Evolutionary conservation across 2,329 filamentous ascomycete genomes (phyloP).

Genomic region (Pseudogymnoascus sp.): DNA sequence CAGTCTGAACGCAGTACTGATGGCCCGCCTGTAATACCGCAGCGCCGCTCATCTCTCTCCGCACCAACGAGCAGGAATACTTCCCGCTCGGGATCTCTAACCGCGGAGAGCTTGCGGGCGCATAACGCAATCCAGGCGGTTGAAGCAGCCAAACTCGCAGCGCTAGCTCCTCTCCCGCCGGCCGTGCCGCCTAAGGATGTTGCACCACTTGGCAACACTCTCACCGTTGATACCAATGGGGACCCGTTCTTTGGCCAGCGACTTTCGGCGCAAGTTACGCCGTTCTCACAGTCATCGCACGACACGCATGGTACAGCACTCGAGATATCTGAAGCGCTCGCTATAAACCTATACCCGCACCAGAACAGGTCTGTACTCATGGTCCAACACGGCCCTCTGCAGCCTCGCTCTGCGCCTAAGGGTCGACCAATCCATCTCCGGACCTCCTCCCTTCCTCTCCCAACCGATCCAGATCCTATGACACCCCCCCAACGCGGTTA

Average conservation of each 20-base stretch:
- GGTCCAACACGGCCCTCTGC: slow-evolving; percentile 31
- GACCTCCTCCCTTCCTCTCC: not conserved
- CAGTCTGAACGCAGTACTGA: slow-evolving; percentile 46
- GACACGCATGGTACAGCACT: slow-evolving; percentile 51
- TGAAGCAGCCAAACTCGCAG: slow-evolving; percentile 18
- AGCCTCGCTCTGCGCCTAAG: not conserved
- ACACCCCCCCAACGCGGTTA: slow-evolving; percentile 44
- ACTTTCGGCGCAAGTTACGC: slow-evolving; percentile 49
- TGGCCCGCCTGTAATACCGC: slow-evolving; percentile 49
- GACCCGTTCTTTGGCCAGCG: slow-evolving; percentile 47
- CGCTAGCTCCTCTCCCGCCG: not conserved
- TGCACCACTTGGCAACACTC: slow-evolving; percentile 19
- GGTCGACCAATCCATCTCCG: not conserved
- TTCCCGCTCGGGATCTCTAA: slow-evolving; percentile 48
- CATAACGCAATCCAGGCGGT: slow-evolving; percentile 34
- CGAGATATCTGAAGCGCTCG: slow-evolving; percentile 55
- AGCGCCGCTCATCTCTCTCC: slow-evolving; percentile 52
- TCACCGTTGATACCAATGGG: slow-evolving; percentile 43
- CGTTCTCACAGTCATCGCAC: slow-evolving; percentile 54
- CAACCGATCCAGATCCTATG: slow-evolving; percentile 29
- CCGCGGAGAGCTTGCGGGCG: slow-evolving; percentile 49
- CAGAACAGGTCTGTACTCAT: slow-evolving; percentile 57
- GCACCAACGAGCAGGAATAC: slow-evolving; percentile 53
- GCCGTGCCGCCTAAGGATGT: not conserved
- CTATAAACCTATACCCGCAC: slow-evolving; percentile 54